Evolutionary conservation across 768 basidiomycete species (phyloP), one percentile per base, ranked within the genome.

Genomic region (Mrakia frigida): DNA sequence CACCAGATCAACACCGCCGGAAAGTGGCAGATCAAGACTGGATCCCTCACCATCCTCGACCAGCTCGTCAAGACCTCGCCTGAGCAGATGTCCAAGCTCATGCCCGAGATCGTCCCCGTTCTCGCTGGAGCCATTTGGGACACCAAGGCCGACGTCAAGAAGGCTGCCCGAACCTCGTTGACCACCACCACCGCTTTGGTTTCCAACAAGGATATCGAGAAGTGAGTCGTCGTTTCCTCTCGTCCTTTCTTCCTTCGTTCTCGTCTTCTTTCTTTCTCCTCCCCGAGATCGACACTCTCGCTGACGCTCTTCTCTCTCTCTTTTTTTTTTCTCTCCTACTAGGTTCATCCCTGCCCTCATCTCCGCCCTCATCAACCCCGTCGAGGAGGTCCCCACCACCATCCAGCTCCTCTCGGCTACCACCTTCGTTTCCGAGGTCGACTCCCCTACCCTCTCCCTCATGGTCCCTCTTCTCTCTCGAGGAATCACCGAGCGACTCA

Each of bases 341-440:
- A 84, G 80, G 81, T 84, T 86, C 87, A 93, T 98, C 88, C 93
- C 93, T 81, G 95, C 95, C 84, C 90, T 99, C 82, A 95, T 98
- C 85, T 94, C 96, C 85, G 91, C 93, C 84, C 87, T 98, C 82
- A 94, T 98, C 86, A 95, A 99, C 88, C 97, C 97, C 81, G 94
- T 97, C 79, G 96, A 99, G 87, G 97, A 99, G 89, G 95, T 98
- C 76, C 92, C 95, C 81, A 91, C 89, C 81, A 97, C 94, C 82
- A 92, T 98, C 82, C 88, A 88, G 79, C 91, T 96, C 86, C 93
- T 97, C 85, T 94, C 95, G 85, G 90, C 95, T 76, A 98, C 95
- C 85, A 98, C 95, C 85, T 98, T 97, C 90, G 95, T 98, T 92
- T 93, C 95, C 72, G 95, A 98, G 88, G 95, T 98, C 85, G 95